These are phyloP conservation scores for Hypericum androsaemum DNA, from an alignment of 345 rosid genomes.

Conservation along the genomic window DNA sequence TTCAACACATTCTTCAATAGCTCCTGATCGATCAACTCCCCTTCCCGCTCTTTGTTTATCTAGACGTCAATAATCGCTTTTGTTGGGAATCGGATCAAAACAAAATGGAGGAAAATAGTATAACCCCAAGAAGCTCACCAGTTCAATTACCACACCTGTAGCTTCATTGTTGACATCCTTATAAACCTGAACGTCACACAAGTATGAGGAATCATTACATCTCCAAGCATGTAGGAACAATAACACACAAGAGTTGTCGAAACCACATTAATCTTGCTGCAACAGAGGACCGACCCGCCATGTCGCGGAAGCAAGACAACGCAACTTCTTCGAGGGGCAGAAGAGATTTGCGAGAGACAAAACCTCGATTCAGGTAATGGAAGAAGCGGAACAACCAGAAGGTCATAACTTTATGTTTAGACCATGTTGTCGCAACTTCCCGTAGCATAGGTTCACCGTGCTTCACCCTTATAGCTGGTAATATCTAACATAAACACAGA, in stretches of 20 bases:
- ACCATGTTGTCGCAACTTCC: slow-evolving; percentile 76
- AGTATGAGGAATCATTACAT: background rate
- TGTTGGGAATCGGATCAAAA: background rate
- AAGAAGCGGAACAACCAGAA: slow-evolving; percentile 84
- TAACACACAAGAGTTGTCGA: background rate
- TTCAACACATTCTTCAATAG: slow-evolving; percentile 70
- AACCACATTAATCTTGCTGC: background rate
- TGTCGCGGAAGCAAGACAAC: slow-evolving; percentile 63
- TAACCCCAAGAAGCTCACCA: slow-evolving; percentile 27
- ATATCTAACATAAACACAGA: slow-evolving; percentile 30
- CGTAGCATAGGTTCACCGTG: slow-evolving; percentile 78
- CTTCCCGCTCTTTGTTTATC: slow-evolving; percentile 87
- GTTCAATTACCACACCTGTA: slow-evolving; percentile 54
- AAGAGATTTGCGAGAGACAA: slow-evolving; percentile 63
- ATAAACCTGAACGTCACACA: slow-evolving; percentile 40
- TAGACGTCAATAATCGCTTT: slow-evolving; percentile 9
- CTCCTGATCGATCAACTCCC: slow-evolving; percentile 74
- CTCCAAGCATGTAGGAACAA: background rate
- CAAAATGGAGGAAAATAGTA: background rate
- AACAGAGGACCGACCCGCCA: slow-evolving; percentile 30
- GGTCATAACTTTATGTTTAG: slow-evolving; percentile 78
- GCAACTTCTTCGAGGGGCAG: slow-evolving; percentile 76
- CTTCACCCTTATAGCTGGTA: slow-evolving; percentile 61
- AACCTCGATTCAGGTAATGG: slow-evolving; percentile 77
- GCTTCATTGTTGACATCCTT: slow-evolving; percentile 41